Percentiles rank a stretch among this genome's conserved stretches.
Evolutionary conservation across 441 rosid species (phyloP).

Genomic region (Rhodomyrtus psidioides): DNA sequence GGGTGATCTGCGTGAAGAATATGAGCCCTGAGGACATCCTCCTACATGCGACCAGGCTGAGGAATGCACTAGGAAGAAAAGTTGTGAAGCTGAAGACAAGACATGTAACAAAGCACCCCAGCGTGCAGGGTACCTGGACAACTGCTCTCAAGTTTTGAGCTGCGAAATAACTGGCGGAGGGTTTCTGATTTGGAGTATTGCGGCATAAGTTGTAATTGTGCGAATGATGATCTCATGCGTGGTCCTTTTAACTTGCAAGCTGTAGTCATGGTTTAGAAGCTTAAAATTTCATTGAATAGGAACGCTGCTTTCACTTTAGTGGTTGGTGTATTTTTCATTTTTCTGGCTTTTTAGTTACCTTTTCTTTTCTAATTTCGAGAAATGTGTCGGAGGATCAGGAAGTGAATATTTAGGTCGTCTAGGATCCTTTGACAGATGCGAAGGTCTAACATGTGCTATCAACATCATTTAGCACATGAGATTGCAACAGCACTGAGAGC

Average conservation of each 20-base stretch:
- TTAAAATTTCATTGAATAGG: neutral
- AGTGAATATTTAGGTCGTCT: neutral
- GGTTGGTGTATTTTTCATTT: neutral
- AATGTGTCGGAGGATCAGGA: neutral
- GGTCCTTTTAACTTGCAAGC: neutral
- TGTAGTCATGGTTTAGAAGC: neutral
- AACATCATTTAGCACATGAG: neutral
- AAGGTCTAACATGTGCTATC: neutral
- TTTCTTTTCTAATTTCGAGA: neutral
- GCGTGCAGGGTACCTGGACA: slow-evolving; percentile 93
- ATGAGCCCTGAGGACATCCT: slow-evolving; percentile 60
- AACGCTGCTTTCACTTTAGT: neutral
- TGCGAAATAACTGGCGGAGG: neutral
- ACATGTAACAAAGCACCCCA: slow-evolving; percentile 67
- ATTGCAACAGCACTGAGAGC: neutral
- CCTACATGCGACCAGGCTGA: slow-evolving; percentile 56
- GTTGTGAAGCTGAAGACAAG: slow-evolving; percentile 72
- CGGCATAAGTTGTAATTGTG: neutral
- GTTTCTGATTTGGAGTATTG: neutral
- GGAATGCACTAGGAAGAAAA: slow-evolving; percentile 74
- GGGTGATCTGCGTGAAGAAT: slow-evolving; percentile 83
- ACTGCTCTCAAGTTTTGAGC: slow-evolving; percentile 56
- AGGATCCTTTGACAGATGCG: neutral
- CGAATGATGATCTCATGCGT: neutral
- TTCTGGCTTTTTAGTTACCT: neutral